Evolutionary conservation across 1,139 yeast species (phyloP).

Genomic region (Geotrichum histeridarum): DNA sequence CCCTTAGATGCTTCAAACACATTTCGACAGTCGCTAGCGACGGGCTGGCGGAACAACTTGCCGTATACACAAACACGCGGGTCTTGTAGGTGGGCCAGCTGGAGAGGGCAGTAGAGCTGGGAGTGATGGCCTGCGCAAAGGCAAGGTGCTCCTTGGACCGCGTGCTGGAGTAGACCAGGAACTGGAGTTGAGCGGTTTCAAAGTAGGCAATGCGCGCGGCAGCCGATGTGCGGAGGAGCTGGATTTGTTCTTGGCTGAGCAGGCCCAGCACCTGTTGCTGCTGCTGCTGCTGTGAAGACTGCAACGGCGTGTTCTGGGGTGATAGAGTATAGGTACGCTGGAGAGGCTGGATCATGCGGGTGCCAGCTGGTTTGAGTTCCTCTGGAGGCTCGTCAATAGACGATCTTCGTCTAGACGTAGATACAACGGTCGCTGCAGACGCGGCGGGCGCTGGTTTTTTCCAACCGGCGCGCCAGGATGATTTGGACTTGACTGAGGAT

Average conservation of each 20-base stretch:
- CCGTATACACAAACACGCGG: background rate
- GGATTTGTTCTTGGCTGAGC: background rate
- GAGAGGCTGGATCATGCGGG: background rate
- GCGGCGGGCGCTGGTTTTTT: background rate
- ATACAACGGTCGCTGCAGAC: background rate
- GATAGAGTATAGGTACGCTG: background rate
- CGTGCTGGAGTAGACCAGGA: slow-evolving; percentile 5
- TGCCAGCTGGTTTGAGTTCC: background rate
- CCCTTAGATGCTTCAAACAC: slow-evolving; percentile 10
- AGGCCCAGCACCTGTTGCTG: slow-evolving; percentile 1
- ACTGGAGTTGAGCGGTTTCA: slow-evolving; percentile 9
- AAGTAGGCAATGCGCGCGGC: slow-evolving; percentile 3
- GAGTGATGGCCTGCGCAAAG: slow-evolving; percentile 9
- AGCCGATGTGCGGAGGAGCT: slow-evolving; percentile 5
- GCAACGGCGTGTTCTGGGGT: background rate
- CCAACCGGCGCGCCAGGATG: slow-evolving; percentile 1
- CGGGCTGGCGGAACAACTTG: background rate
- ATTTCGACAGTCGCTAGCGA: slow-evolving; percentile 1
- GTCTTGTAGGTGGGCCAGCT: background rate
- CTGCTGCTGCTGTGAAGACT: background rate
- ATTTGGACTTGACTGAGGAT: background rate
- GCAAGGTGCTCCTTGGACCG: background rate
- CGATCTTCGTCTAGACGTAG: background rate
- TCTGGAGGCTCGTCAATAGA: background rate
- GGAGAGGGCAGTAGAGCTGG: background rate